Base-by-base conservation (phyloP, 495 filamentous ascomycete genomes). In the Penicillium verhagenii region DNA sequence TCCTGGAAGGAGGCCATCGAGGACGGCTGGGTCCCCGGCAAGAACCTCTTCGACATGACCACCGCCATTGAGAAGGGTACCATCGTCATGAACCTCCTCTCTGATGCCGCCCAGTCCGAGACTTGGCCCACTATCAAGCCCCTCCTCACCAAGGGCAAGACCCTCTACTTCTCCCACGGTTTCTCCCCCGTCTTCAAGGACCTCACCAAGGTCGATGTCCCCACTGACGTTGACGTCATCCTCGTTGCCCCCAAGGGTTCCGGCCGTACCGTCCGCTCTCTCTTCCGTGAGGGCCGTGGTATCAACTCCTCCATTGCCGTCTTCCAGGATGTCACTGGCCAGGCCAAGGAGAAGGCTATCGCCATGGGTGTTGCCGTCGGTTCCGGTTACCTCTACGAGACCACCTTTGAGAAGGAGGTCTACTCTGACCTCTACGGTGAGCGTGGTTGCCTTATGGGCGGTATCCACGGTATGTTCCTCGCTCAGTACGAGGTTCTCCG, bases 401-500 rank as follows among this genome's bases (percentile, higher is more conserved):
- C 95, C 61, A 98, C 94, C 70, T 98, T 97, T 71, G 86, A 97
- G 85, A 97, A 97, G 85, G 95, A 97, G 82, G 94, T 97, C 72
- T 96, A 93, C 88, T 96, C 91, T 47, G 95, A 97, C 77, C 84
- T 98, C 57, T 97, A 97, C 81, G 95, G 94, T 76, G 94, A 98
- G 87, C 92, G 94, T 79, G 94, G 95, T 71, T 98, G 95, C 83
- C 81, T 98, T 63, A 98, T 97, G 95, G 95, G 94, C 65, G 94
- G 95, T 77, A 98, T 98, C 78, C 95, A 98, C 84, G 94, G 94
- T 77, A 97, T 98, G 94, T 98, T 98, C 88, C 90, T 98, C 62
- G 94, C 94, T 55, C 94, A 98, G 83, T 97, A 98, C 82, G 95
- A 98, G 84, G 94, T 97, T 66, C 92, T 98, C 73, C 94, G 94